Conservation (phyloP, 805 yeast genomes). For the Candida palmyrensis region DNA sequence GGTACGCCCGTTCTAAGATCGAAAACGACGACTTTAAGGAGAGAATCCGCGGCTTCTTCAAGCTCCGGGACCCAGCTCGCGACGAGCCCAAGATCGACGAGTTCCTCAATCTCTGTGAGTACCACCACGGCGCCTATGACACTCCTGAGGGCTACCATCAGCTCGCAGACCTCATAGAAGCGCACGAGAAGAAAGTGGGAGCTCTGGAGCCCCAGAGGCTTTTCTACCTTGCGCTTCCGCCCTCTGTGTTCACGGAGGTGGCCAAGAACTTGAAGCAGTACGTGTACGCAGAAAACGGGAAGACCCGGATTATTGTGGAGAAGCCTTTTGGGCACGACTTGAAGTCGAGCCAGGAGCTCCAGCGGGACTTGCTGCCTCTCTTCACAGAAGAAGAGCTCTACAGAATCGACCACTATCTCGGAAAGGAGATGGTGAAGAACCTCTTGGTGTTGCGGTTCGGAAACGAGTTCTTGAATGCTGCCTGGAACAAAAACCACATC, state of each 20-base stretch:
- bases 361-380: constrained; percentile 71
- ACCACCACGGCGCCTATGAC: constrained; percentile 79
- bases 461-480: constrained; percentile 79
- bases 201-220: constrained; percentile 65
- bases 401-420: constrained; percentile 96
- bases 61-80: constrained; percentile 42
- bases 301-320: constrained; percentile 80
- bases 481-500: constrained; percentile 82
- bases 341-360: constrained; percentile 70
- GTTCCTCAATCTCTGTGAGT: constrained; percentile 62
- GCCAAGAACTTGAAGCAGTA: constrained; percentile 65
- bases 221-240: constrained; percentile 93
- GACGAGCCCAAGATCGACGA: constrained; percentile 44
- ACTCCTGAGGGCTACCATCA: constrained; percentile 63
- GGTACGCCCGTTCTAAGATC: constrained; percentile 86
- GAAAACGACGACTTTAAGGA: constrained; percentile 59
- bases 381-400: constrained; percentile 87
- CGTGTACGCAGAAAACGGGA: constrained; percentile 62
- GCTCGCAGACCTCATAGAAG: constrained; percentile 51
- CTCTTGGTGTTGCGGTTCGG: constrained; percentile 85
- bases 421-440: constrained; percentile 97
- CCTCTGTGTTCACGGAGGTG: constrained; percentile 80
- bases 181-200: constrained; percentile 48
- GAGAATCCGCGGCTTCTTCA: constrained; percentile 62
- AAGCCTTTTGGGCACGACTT: constrained; percentile 97